Conservation (phyloP, 768 basidiomycete genomes). For the Paxillus rubicundulus region DNA sequence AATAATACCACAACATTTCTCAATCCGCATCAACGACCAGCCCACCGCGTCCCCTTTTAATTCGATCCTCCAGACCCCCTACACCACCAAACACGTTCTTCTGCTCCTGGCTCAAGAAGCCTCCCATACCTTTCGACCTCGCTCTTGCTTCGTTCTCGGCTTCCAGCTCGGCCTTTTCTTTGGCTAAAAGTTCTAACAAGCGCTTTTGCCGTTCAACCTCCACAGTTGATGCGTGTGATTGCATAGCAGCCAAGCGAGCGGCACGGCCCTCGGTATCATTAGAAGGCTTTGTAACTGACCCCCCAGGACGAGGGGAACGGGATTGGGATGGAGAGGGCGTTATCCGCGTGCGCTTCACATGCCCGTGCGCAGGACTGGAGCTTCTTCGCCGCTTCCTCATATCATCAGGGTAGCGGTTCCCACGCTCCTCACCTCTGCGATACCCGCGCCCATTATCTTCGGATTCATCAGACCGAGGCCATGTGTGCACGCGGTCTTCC, state of each 20-base stretch:
- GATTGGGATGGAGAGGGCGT: slow-evolving; percentile 35
- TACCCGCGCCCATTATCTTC: slow-evolving; percentile 38
- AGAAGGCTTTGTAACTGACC: slow-evolving; percentile 12
- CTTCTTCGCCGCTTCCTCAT: slow-evolving; percentile 39
- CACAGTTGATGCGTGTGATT: slow-evolving; percentile 65
- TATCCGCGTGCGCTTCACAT: slow-evolving; percentile 50
- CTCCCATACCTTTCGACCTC: slow-evolving; percentile 75
- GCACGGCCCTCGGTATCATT: slow-evolving; percentile 56
- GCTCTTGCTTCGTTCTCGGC: slow-evolving; percentile 64
- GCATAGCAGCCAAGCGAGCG: slow-evolving; percentile 90
- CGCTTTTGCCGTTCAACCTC: slow-evolving; percentile 69
- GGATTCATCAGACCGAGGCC: slow-evolving; percentile 54
- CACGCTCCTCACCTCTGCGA: slow-evolving; percentile 25
- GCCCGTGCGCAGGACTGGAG: slow-evolving; percentile 32
- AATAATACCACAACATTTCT: slow-evolving; percentile 8
- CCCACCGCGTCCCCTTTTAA: slow-evolving; percentile 67
- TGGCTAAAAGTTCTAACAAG: slow-evolving; percentile 62
- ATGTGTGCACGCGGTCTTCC: slow-evolving; percentile 33
- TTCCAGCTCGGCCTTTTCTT: slow-evolving; percentile 76
- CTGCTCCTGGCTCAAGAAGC: slow-evolving; percentile 79
- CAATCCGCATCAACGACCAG: slow-evolving; percentile 56
- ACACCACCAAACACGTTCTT: slow-evolving; percentile 80
- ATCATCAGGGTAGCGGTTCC: slow-evolving; percentile 25
- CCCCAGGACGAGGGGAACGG: slow-evolving; percentile 16
- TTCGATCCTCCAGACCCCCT: slow-evolving; percentile 77